Base-by-base conservation (phyloP, 1,284 basidiomycete species). In the Athelia psychrophila region DNA sequence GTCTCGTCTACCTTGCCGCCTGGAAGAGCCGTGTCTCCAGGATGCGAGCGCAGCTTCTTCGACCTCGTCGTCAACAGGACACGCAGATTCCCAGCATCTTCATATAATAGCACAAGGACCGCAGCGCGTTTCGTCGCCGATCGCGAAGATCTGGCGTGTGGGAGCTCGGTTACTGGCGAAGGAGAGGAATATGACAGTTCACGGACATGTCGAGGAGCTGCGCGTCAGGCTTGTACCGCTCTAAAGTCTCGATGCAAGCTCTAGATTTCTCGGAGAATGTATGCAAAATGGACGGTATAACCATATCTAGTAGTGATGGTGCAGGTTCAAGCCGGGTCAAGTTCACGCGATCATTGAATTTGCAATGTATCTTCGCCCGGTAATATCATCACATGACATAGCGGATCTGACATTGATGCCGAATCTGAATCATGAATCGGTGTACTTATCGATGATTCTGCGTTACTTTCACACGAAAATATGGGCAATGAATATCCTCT, bases 31-130 rank as follows among this genome's bases (percentile, higher is more conserved):
- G 87, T 89, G 60, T 90, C 86, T 19, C 86, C 88, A 2, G 88
- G 84, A 65, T 92, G 88, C 0, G 84, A 80, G 51, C 92, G 76
- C 22, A 95, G 73, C 3, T 75, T 70, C 67, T 89, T 91, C 1
- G 91, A 90, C 12, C 93, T 79, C 2, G 92, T 95, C 0, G 93
- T 95, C 47, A 95, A 73, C 16, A 95, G 73, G 2, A 94, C 91
- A 13, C 85, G 79, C 3, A 94, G 71, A 44, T 79, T 67, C 10
- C 79, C 84, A 2, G 74, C 75, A 24, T 78, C 71, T 64, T 93
- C 86, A 58, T 84, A 95, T 0, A 95, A 70, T 4, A 91, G 72
- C 2, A 94, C 81, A 2, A 95, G 76, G 0, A 95, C 92, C 1
- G 88, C 89, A 2, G 86, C 92, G 3, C 80, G 75, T 59, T 74